Conservation (phyloP, 139 green algal species). For the Micromonas commoda region DNA sequence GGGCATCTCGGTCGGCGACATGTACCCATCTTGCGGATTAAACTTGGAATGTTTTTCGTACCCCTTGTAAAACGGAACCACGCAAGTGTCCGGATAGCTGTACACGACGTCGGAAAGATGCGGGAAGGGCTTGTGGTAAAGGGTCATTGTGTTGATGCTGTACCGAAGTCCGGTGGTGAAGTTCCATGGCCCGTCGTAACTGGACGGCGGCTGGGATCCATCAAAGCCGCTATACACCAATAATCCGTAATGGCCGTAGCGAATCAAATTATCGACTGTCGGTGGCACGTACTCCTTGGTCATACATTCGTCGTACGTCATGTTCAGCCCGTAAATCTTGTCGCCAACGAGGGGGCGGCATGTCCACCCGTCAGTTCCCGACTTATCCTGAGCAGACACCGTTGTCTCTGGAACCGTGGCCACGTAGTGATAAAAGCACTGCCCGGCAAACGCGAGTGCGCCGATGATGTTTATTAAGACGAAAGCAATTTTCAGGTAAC, state of each 20-base stretch:
- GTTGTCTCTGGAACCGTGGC: neutral
- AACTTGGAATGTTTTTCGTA: slow-evolving; percentile 4
- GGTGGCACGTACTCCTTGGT: neutral
- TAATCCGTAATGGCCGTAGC: neutral
- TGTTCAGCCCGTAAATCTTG: neutral
- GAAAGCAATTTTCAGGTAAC: neutral
- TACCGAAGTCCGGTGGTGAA: neutral
- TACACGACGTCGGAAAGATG: neutral
- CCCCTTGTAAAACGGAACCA: neutral
- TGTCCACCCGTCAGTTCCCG: neutral
- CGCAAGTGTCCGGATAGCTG: neutral
- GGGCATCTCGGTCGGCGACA: neutral
- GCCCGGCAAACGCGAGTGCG: neutral
- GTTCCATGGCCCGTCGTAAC: neutral
- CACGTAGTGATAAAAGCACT: neutral
- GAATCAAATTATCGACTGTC: slow-evolving; percentile 1
- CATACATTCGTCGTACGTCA: neutral
- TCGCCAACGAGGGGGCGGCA: neutral
- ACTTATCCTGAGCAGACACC: neutral
- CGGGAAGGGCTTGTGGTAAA: slow-evolving; percentile 1
- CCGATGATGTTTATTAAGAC: neutral
- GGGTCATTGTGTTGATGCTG: slow-evolving; percentile 2
- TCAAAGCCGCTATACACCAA: neutral
- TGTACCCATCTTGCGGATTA: slow-evolving; percentile 11
- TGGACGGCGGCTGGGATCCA: neutral